Evolutionary conservation across 2,329 filamentous ascomycete species (phyloP).

Genomic region (Didymella sp.): DNA sequence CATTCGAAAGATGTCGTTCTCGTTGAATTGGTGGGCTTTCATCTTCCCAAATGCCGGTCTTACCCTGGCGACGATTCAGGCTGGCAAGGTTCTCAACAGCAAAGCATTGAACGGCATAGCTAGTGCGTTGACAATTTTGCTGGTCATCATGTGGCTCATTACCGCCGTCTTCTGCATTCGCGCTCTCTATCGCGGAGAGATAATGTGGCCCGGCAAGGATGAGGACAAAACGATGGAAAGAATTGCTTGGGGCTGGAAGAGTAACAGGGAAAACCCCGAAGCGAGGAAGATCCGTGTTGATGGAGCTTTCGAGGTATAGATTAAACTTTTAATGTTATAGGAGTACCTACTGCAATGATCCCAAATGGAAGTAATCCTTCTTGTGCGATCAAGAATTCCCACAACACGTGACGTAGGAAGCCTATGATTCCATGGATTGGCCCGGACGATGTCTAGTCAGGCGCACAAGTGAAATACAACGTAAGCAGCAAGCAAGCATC

Average conservation of each 20-base stretch:
- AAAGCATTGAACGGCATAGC: conserved; percentile 60
- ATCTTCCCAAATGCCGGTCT: conserved; percentile 72
- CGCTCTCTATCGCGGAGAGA: conserved; percentile 59
- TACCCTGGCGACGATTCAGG: conserved; percentile 64
- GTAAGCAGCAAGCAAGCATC: not conserved
- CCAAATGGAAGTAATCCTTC: no score
- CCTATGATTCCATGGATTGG: no score
- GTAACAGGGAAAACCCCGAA: conserved; percentile 28
- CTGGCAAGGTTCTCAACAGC: conserved; percentile 63
- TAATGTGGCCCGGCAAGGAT: conserved; percentile 61
- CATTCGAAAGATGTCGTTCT: conserved; percentile 50
- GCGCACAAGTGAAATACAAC: not conserved
- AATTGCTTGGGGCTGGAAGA: conserved; percentile 35
- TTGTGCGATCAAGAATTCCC: no score
- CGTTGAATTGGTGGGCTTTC: conserved; percentile 63
- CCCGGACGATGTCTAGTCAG: not conserved
- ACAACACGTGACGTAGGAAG: no score
- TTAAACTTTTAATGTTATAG: no score
- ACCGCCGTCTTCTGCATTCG: conserved; percentile 58
- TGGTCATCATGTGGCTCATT: conserved; percentile 64
- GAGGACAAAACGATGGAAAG: conserved; percentile 43
- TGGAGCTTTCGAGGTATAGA: no score
- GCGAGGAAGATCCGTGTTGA: conserved; percentile 13
- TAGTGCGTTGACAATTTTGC: conserved; percentile 62
- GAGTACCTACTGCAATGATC: no score